These are phyloP conservation scores for Globisporangium mamillatum DNA, from an alignment of 352 stramenopile genomes.

Conservation along the genomic window DNA sequence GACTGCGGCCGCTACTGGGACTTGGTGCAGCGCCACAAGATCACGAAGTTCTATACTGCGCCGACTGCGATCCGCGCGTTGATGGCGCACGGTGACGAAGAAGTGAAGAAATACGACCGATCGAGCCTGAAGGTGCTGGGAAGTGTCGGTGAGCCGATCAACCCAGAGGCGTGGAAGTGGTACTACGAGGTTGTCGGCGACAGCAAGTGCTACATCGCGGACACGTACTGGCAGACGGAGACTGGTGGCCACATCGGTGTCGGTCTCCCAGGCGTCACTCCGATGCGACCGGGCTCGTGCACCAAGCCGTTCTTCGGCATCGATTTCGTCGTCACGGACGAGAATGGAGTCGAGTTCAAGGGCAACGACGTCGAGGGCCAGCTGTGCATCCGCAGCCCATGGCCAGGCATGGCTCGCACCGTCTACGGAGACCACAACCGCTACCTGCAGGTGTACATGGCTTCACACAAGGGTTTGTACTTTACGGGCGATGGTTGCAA, in stretches of 20 bases:
- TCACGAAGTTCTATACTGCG: conserved; percentile 95
- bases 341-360: conserved; percentile 87
- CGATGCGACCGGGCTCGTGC: conserved; percentile 92
- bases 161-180: conserved; percentile 96
- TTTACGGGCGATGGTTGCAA: conserved; percentile 92
- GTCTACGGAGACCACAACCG: conserved; percentile 93
- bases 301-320: conserved; percentile 97
- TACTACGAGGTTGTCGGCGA: conserved; percentile 95
- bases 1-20: conserved; percentile 96
- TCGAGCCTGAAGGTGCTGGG: conserved; percentile 93
- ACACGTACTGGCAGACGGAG: conserved; percentile 99
- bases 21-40: conserved; percentile 95
- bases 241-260: conserved; percentile 95
- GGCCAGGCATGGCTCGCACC: conserved; percentile 95
- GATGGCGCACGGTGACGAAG: conserved; percentile 94
- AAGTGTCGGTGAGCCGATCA: conserved; percentile 98
- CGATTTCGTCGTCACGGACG: conserved; percentile 83
- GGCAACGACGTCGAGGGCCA: conserved; percentile 90
- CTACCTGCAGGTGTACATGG: conserved; percentile 96
- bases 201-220: conserved; percentile 90
- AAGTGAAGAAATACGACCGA: conserved; percentile 93
- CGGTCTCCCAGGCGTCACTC: conserved; percentile 89
- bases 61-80: conserved; percentile 97
- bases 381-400: conserved; percentile 94
- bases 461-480: conserved; percentile 96